These are phyloP conservation scores for Yarrowia phangngaensis DNA, from an alignment of 805 yeast genomes.

Conservation along the genomic window DNA sequence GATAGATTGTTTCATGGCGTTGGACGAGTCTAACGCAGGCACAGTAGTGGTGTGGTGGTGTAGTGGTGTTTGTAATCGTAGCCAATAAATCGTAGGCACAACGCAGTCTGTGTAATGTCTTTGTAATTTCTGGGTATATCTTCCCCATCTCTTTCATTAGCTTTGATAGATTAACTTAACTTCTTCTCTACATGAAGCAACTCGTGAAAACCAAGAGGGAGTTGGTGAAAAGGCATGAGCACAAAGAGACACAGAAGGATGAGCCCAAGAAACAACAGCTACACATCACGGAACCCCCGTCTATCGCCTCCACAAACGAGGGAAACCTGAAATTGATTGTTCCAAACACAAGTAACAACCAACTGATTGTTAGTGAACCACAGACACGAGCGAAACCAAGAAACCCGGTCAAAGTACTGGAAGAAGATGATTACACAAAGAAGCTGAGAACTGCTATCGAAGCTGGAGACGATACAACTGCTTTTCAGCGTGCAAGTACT, in stretches of 20 bases:
- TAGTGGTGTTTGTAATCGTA: too few relatives aligned
- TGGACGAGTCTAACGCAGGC: too few relatives aligned
- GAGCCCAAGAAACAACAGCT: background rate
- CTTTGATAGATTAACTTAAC: too few relatives aligned
- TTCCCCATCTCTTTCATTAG: too few relatives aligned
- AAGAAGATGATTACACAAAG: constrained; percentile 35
- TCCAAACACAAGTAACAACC: constrained; percentile 4
- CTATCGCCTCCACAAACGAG: constrained; percentile 1
- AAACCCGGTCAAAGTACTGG: constrained; percentile 29
- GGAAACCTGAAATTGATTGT: constrained; percentile 17
- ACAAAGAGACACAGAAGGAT: background rate
- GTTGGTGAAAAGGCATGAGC: background rate
- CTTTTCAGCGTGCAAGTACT: constrained; percentile 34
- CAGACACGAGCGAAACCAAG: background rate
- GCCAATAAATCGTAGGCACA: too few relatives aligned
- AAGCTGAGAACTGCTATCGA: constrained; percentile 32
- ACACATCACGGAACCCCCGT: constrained; percentile 10
- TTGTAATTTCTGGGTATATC: too few relatives aligned
- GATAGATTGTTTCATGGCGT: background rate
- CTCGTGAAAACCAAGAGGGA: constrained; percentile 22
- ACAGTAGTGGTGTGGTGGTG: too few relatives aligned
- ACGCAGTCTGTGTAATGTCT: too few relatives aligned
- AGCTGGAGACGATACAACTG: constrained; percentile 24
- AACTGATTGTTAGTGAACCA: constrained; percentile 18
- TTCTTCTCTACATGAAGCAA: too few relatives aligned